Base-by-base conservation (phyloP, 2,329 filamentous ascomycete genomes). In the Aspergillus brasiliensis region DNA sequence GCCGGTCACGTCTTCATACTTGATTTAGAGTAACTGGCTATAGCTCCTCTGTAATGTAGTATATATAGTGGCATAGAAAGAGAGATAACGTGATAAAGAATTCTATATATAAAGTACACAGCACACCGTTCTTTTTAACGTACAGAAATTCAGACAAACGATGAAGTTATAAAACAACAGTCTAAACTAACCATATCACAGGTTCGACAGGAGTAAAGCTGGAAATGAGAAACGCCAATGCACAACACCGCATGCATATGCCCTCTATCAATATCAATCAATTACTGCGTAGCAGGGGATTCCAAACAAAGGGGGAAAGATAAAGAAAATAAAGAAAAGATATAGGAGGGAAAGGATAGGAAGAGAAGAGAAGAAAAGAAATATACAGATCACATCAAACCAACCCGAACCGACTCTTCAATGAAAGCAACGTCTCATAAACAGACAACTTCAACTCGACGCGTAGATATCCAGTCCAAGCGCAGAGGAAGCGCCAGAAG, bases 381-480 rank as follows among this genome's bases (percentile, higher is more conserved):
- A 28, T 38, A 51, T 23, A 46, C 25, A 37, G 23, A 28, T 21
- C 5, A 3, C 2, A 31, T 27, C 51, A 58, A 15, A 25, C n/a
- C 47, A 83, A 65, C 19, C 83, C 83, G 53, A 86, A 65, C 56
- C 80, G 69, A 54, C 81, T 80, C 68, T 83, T 81, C 10, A 83
- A 52, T 53, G 77, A 80, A 44, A 88, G 71, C 67, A 83, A 83
- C 38, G 76, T 77, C 75, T 88, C 86, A 71, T 86, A 88, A n/a
- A 81, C 67, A 55, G 79, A 80, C 51, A 88, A 67, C 72, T 86
- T 85, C 60, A 85, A 58, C 69, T 86, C 85, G 0, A 88, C 81
- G 34, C 83, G 78, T 56, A 82, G 74, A 67, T 84, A 86, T 10
- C 75, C 77, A 2, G 76, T 70, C 80, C 84, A 85, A 3, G 85